Base-by-base conservation (phyloP, 1,139 yeast genomes). In the Candida smagusa region DNA sequence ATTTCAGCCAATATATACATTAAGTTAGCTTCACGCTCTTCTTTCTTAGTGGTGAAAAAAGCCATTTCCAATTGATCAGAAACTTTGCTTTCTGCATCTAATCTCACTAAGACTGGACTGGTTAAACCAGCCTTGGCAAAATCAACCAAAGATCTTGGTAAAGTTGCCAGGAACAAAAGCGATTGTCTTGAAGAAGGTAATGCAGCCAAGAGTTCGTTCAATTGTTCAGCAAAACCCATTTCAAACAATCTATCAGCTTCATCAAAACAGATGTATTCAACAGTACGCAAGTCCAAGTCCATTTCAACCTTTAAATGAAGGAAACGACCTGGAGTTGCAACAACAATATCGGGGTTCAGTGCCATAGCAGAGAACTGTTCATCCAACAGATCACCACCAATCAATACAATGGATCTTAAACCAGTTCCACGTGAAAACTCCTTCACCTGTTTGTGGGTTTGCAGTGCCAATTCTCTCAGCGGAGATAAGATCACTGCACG, bases 251-350 rank as follows among this genome's bases (percentile, higher is more conserved):
- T 75, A 72, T 94, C 99, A 27, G 98, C 98, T 69, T 94, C 99
- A 66, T 94, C 99, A 59, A 92, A 94, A 1, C 90, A 96, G 37
- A 90, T 84, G 53, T 86, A 90, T 57, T 92, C 96, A 16, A 92
- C 79, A 2, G 89, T 75, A 48, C 77, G 77, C 59, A 94, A 72
- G 54, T 88, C 95, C 41, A 92, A 71, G 45, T 79, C 79, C 98
- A 94, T 94, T 65, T 94, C 98, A 28, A 90, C 92, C 59, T 90
- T 88, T 56, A 94, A 75, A 74, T 94, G 98, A 62, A 92, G 65
- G 54, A 94, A 92, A 61, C 99, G 77, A 61, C 99, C 99, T 0
- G 99, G 99, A 0, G 98, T 94, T 24, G 98, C 98, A 47, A 94
- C 84, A 30, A 94, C 76, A 27, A 92, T 83, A 67, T 94, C 99